Evolutionary conservation across 352 stramenopile species (phyloP).

Genomic region (Phytophthora tentaculata): DNA sequence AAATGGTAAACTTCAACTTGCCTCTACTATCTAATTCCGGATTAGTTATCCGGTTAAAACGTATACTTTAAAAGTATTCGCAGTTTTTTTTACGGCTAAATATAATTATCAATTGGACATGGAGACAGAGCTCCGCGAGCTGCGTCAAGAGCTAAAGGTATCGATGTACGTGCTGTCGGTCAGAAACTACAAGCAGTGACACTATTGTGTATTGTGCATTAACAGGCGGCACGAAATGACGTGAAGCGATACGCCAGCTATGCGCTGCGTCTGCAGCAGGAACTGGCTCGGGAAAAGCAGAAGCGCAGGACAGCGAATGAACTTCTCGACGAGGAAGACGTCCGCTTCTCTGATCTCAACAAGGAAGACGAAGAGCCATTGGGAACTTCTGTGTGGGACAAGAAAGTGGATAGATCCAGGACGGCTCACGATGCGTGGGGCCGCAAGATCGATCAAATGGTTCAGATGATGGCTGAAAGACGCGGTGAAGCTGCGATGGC

Average conservation of each 20-base stretch:
- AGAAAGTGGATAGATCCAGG: constrained; percentile 18
- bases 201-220: background rate
- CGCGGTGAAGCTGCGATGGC: background rate
- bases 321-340: constrained; percentile 9
- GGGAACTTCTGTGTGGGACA: constrained; percentile 17
- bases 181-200: background rate
- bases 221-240: constrained; percentile 36
- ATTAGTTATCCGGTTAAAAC: constrained; percentile 8
- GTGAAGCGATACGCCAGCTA: constrained; percentile 45
- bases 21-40: constrained; percentile 4
- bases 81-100: constrained; percentile 4
- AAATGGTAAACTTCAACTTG: constrained; percentile 41
- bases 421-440: constrained; percentile 19
- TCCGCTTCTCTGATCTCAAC: background rate
- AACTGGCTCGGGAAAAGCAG: constrained; percentile 38
- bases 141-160: constrained; percentile 41
- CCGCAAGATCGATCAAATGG: constrained; percentile 28
- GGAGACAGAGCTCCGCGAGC: constrained; percentile 31
- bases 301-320: constrained; percentile 1
- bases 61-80: no score
- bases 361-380: background rate
- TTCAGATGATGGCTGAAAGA: constrained; percentile 15
- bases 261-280: constrained; percentile 39
- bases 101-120: constrained; percentile 22
- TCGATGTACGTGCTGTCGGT: background rate